Base-by-base conservation (phyloP, 2,329 filamentous ascomycete genomes). In the Fonsecaea pugnacius region DNA sequence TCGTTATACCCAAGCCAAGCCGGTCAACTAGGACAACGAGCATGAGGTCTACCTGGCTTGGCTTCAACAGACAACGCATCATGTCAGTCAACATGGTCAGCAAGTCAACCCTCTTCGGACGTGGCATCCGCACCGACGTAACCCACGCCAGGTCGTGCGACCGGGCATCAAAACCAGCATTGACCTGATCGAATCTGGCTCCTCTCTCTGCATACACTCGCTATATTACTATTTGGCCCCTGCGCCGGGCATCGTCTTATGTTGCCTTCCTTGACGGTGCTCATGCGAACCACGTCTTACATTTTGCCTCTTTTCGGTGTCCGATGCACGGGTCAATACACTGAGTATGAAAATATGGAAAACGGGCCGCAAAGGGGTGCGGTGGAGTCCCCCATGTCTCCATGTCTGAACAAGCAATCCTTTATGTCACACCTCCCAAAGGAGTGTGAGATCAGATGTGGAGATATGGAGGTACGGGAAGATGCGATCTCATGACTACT, bases 401-500 rank as follows among this genome's bases (percentile, higher is more conserved):
- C 38, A 40, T 40, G 38, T 40, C 38, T 40, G 38, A 12, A 38
- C 38, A 36, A 50, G 38, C 40, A 30, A 24, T 40, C 46, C 12
- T n/a, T 30, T 16, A 35, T 18, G 33, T 33, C 43, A 33, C 30
- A 52, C 5, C 14, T 10, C 32, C 30, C 4, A 5, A n/a, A 18
- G 1, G 40, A 18, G 24, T 30, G 40, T 59, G 14, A 59, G 32
- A 59, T 46, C 38, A 43, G 55, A 38, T 27, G 18, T 24, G 46
- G 12, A 27, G 40, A 51, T 32, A 40, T 36, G 30, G 12, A 14
- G 40, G 38, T 32, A 40, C 27, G 30, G 21, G 46, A 30, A 32
- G 16, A 56, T 27, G 21, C 21, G 30, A 56, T 56, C 53, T 14
- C 53, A 56, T 56, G 53, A 56, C 40, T 30, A 35, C 27, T 6